A percentile compares a stretch with the other conserved stretches of the same genome.
These are phyloP conservation scores for Agaricus sinodeliciosus DNA, from an alignment of 768 basidiomycete genomes.

Conservation along the genomic window DNA sequence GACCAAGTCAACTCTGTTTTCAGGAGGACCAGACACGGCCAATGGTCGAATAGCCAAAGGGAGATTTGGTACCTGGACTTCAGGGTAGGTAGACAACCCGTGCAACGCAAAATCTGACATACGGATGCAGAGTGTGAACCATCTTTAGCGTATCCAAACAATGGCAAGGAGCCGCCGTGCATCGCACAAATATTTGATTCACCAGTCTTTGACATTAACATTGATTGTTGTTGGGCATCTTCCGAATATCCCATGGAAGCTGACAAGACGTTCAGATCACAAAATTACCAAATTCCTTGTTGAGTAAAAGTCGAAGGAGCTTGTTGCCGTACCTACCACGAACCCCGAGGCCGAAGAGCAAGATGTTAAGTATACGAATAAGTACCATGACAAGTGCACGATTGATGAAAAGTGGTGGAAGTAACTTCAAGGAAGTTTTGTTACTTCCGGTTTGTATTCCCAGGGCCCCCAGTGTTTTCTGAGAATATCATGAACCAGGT, in stretches of 20 bases:
- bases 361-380: not conserved
- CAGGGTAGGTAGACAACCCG: not conserved
- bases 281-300: not conserved
- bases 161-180: not conserved
- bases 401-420: not conserved
- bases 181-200: not conserved
- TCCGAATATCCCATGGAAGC: not conserved
- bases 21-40: conserved; percentile 50
- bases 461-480: not conserved
- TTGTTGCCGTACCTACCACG: conserved; percentile 5
- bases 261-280: not conserved
- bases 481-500: not conserved
- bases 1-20: conserved; percentile 66
- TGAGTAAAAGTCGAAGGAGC: not conserved
- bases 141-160: not conserved
- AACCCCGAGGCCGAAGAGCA: not conserved
- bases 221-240: not conserved
- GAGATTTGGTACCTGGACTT: conserved; percentile 20
- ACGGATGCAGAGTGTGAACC: not conserved
- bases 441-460: not conserved
- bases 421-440: not conserved
- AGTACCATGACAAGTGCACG: not conserved
- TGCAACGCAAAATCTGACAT: not conserved
- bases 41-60: conserved; percentile 51
- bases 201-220: not conserved